These are phyloP conservation scores for Albizia julibrissin DNA, from an alignment of 306 rosid genomes.

Conservation along the genomic window DNA sequence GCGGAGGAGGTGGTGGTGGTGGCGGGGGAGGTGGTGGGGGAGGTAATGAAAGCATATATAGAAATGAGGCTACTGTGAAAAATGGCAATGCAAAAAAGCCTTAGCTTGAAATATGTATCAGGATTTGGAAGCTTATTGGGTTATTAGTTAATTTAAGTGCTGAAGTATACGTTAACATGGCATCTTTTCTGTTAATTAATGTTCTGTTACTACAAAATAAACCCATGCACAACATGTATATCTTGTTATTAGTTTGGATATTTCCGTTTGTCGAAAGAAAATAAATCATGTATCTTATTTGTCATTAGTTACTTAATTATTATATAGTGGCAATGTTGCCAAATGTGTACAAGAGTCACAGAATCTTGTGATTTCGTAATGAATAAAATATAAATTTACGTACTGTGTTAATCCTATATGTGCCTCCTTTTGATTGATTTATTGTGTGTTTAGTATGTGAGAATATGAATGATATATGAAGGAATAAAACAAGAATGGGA, in stretches of 20 bases:
- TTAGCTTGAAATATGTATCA: neutral
- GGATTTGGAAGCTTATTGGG: neutral
- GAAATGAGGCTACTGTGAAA: no score
- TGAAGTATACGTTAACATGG: neutral
- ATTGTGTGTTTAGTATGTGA: no score
- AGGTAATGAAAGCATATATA: neutral
- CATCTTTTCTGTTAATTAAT: neutral
- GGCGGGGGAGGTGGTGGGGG: neutral
- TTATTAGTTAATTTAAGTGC: neutral
- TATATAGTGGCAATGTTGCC: neutral
- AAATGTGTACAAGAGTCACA: neutral
- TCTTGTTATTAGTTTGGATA: neutral
- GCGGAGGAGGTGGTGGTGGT: rapidly evolving
- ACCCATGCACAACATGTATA: neutral
- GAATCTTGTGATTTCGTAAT: neutral
- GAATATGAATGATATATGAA: no score
- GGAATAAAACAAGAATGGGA: no score
- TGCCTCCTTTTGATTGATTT: no score
- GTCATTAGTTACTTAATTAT: neutral
- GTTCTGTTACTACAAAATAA: neutral
- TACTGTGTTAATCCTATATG: no score
- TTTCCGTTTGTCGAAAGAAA: neutral
- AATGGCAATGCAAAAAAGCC: no score
- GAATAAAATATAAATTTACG: neutral
- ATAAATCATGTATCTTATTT: neutral